A percentile compares a stretch with the other conserved stretches of the same genome.
Conservation (phyloP, 2,329 filamentous ascomycete species). For the Fusarium lateritium region DNA sequence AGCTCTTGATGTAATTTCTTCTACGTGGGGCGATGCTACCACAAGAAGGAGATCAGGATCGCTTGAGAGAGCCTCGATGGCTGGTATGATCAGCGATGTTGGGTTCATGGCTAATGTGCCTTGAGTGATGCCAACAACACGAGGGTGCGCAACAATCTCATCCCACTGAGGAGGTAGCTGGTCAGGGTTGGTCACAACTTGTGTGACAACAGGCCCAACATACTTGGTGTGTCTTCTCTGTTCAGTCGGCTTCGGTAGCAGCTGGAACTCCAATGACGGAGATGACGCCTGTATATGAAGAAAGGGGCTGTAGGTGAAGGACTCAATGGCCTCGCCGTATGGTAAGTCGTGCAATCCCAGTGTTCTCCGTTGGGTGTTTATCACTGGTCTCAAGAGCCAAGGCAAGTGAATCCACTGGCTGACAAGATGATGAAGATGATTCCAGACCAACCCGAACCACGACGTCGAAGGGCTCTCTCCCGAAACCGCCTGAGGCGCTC, state of each 20-base stretch:
- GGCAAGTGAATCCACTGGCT: slow-evolving; percentile 50
- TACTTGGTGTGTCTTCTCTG: slow-evolving; percentile 46
- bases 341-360: slow-evolving; percentile 50
- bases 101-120: slow-evolving; percentile 57
- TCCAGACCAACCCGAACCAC: slow-evolving; percentile 46
- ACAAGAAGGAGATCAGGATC: slow-evolving; percentile 52
- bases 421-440: slow-evolving; percentile 48
- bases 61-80: slow-evolving; percentile 52
- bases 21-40: slow-evolving; percentile 52
- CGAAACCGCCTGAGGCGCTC: slow-evolving; percentile 52
- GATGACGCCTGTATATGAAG: slow-evolving; percentile 59
- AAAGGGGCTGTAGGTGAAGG: slow-evolving; percentile 55
- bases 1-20: slow-evolving; percentile 45
- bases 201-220: slow-evolving; percentile 55
- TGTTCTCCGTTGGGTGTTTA: slow-evolving; percentile 51
- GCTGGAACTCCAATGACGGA: slow-evolving; percentile 52
- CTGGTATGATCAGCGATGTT: slow-evolving; percentile 55
- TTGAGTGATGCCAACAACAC: slow-evolving; percentile 56
- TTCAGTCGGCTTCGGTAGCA: slow-evolving; percentile 42
- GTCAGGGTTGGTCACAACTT: slow-evolving; percentile 10
- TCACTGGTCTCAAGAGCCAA: slow-evolving; percentile 46
- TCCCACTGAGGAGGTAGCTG: slow-evolving; percentile 54
- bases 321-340: slow-evolving; percentile 52
- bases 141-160: slow-evolving; percentile 46
- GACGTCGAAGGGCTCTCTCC: slow-evolving; percentile 52